Evolutionary conservation across 1,139 yeast species (phyloP).

Genomic region (Tardiomyces depauwii): DNA sequence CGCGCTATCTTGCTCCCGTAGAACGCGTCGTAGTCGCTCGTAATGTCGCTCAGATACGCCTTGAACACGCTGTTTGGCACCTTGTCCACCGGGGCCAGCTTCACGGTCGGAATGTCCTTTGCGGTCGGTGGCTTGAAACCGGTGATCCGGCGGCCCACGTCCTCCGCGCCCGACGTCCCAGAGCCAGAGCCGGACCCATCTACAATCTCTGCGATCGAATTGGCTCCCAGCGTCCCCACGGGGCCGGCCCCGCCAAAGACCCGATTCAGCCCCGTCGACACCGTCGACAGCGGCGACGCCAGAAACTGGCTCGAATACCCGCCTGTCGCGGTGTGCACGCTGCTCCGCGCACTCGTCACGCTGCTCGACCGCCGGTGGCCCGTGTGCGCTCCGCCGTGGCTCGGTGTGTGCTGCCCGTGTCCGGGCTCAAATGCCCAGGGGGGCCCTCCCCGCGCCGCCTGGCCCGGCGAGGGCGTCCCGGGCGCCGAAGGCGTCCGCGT

Average conservation of each 20-base stretch:
- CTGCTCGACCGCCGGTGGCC: neutral
- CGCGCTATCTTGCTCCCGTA: conserved; percentile 17
- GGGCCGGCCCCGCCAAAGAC: conserved; percentile 15
- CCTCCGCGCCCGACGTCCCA: conserved; percentile 28
- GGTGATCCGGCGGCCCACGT: conserved; percentile 5
- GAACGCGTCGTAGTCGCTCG: conserved; percentile 46
- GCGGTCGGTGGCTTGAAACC: conserved; percentile 62
- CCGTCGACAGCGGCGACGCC: neutral
- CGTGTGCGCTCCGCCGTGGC: no score
- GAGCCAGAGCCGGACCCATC: conserved; percentile 34
- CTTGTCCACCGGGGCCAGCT: conserved; percentile 46
- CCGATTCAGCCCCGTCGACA: neutral
- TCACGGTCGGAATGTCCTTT: conserved; percentile 77
- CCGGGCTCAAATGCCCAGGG: no score
- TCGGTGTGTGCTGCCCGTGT: no score
- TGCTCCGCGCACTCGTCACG: neutral
- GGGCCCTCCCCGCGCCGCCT: neutral
- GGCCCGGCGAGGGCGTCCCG: neutral
- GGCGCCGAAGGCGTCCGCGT: neutral
- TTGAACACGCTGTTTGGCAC: conserved; percentile 39
- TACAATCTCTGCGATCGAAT: conserved; percentile 51
- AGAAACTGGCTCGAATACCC: neutral
- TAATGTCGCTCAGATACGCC: conserved; percentile 36
- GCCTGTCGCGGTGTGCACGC: neutral
- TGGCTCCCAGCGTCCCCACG: conserved; percentile 52